Conservation (phyloP, 495 filamentous ascomycete species). For the Aspergillus conjunctus region DNA sequence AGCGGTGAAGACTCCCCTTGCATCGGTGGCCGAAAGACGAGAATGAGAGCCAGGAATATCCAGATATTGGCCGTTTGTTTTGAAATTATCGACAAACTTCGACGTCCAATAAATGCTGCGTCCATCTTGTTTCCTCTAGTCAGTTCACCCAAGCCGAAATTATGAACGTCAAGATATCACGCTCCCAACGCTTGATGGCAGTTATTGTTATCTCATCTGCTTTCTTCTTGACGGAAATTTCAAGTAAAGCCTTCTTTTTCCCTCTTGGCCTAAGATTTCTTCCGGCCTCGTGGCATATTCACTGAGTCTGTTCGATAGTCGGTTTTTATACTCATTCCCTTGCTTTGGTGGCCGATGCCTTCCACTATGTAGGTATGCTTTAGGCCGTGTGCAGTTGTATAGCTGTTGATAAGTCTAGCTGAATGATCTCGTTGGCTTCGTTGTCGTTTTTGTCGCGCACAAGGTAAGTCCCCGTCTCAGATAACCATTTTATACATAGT, state of each 20-base stretch:
- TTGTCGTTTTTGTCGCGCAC: slow-evolving; percentile 83
- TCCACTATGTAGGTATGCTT: slow-evolving; percentile 74
- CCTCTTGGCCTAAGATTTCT: neutral
- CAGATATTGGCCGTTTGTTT: neutral
- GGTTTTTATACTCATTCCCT: slow-evolving; percentile 83
- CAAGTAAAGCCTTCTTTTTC: slow-evolving; percentile 34
- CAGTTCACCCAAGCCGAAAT: neutral
- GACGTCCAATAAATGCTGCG: slow-evolving; percentile 1
- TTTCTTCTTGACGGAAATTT: slow-evolving; percentile 56
- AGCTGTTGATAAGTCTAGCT: slow-evolving; percentile 51
- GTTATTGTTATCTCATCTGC: slow-evolving; percentile 53
- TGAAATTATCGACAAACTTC: neutral
- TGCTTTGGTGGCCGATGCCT: slow-evolving; percentile 87
- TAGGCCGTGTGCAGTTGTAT: neutral
- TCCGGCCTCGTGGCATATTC: neutral
- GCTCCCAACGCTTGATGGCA: slow-evolving; percentile 42
- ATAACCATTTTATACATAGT: neutral
- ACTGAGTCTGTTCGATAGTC: slow-evolving; percentile 37
- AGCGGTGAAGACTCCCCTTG: slow-evolving; percentile 1
- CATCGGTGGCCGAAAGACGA: neutral
- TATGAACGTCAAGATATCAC: slow-evolving; percentile 37
- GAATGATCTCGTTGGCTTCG: slow-evolving; percentile 86
- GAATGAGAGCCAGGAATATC: neutral
- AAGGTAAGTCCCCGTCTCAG: slow-evolving; percentile 51
- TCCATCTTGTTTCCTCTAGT: neutral